phyloP scores from a whole-genome alignment of 169 alveolate genomes.

The Theileria equi region DNA sequence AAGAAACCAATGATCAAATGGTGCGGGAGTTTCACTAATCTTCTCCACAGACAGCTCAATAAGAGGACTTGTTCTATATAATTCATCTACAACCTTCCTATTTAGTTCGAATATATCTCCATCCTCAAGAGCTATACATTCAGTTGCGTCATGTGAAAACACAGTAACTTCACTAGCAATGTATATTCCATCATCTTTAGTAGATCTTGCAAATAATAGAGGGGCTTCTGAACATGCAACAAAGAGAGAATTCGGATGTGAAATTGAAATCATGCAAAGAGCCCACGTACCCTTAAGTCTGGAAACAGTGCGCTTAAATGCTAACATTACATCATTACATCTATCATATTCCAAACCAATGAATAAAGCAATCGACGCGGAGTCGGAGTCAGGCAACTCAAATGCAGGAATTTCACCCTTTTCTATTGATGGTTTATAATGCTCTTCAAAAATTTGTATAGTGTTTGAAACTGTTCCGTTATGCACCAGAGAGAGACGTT shows the following conservation, averaged over 20 bases:
- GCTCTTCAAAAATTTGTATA: conserved; percentile 38
- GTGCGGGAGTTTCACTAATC: conserved; percentile 79
- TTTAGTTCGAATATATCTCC: conserved; percentile 54
- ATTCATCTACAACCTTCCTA: conserved; percentile 51
- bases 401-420: not conserved
- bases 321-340: conserved; percentile 75
- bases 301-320: conserved; percentile 83
- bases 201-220: conserved; percentile 82
- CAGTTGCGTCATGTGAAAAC: conserved; percentile 87
- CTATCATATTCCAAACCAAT: conserved; percentile 86
- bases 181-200: conserved; percentile 76
- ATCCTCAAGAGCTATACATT: conserved; percentile 78
- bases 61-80: conserved; percentile 42
- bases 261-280: conserved; percentile 84
- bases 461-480: conserved; percentile 88
- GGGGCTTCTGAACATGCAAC: conserved; percentile 93
- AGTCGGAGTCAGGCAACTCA: conserved; percentile 87
- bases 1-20: conserved; percentile 87
- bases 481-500: conserved; percentile 90
- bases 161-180: conserved; percentile 94
- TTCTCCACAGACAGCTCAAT: conserved; percentile 49
- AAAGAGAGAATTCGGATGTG: conserved; percentile 83
- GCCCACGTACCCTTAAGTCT: conserved; percentile 95
- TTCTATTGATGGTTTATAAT: conserved; percentile 29
- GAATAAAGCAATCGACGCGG: conserved; percentile 94